Evolutionary conservation across 495 filamentous ascomycete species (phyloP).

Genomic region (Aspergillus biplanus): DNA sequence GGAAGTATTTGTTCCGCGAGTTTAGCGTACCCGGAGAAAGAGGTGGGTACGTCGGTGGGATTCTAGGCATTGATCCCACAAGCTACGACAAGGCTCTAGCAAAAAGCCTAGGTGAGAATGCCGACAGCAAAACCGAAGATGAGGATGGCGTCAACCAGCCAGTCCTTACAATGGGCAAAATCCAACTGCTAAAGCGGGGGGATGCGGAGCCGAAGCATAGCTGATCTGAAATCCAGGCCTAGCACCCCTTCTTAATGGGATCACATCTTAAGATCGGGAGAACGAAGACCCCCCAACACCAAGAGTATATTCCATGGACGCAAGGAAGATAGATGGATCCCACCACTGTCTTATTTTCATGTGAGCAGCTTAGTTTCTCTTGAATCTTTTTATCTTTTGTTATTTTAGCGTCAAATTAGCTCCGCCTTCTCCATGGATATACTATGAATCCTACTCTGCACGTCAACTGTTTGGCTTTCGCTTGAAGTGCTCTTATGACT

Average conservation of each 20-base stretch:
- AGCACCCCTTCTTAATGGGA: not conserved
- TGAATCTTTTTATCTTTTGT: slow-evolving; percentile 5
- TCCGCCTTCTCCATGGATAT: slow-evolving; percentile 5
- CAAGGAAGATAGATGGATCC: slow-evolving; percentile 25
- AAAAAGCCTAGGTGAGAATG: slow-evolving; percentile 30
- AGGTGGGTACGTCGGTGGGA: slow-evolving; percentile 79
- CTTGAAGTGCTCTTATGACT: no score
- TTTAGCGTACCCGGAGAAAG: slow-evolving; percentile 93
- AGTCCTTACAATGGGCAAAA: slow-evolving; percentile 46
- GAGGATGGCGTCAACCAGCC: slow-evolving; percentile 28
- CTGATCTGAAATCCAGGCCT: slow-evolving; percentile 16
- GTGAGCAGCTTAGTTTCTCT: slow-evolving; percentile 1
- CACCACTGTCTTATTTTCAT: slow-evolving; percentile 5
- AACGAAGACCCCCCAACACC: not conserved
- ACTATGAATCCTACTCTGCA: not conserved
- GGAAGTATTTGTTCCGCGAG: slow-evolving; percentile 93
- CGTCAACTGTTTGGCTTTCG: no score
- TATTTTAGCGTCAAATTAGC: slow-evolving; percentile 13
- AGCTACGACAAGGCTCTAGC: slow-evolving; percentile 76
- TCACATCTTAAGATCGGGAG: not conserved
- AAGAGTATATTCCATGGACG: not conserved
- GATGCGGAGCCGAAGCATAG: slow-evolving; percentile 40
- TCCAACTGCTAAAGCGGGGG: slow-evolving; percentile 52
- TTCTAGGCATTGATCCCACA: slow-evolving; percentile 88
- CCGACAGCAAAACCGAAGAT: slow-evolving; percentile 28